These are phyloP conservation scores for Zymoseptoria crescenta DNA, from an alignment of 2,329 filamentous ascomycete genomes.

Conservation along the genomic window DNA sequence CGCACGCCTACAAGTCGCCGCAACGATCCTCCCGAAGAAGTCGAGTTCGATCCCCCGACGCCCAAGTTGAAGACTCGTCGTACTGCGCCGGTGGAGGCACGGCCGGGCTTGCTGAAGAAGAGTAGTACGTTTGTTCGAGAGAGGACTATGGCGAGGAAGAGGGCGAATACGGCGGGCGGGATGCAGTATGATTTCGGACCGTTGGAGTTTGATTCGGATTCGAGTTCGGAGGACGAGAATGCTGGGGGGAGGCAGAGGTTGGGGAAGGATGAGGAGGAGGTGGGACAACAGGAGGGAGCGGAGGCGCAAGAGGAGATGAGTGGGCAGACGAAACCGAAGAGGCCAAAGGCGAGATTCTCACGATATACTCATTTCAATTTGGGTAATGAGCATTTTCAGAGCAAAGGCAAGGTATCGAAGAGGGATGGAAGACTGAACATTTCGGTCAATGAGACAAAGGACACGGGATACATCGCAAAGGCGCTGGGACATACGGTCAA, in stretches of 20 bases:
- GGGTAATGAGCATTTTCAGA: conserved; percentile 57
- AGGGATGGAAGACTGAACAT: conserved; percentile 65
- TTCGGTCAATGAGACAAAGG: conserved; percentile 61
- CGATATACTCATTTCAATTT: conserved; percentile 51
- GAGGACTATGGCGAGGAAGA: neutral
- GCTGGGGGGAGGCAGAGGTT: neutral
- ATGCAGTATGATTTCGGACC: conserved; percentile 12
- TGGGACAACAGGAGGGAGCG: conserved; percentile 1
- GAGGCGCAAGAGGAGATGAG: conserved; percentile 7
- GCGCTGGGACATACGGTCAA: conserved; percentile 58
- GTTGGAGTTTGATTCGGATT: conserved; percentile 23
- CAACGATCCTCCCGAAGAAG: neutral
- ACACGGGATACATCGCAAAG: conserved; percentile 65
- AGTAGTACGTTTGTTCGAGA: conserved; percentile 18
- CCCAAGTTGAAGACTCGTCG: conserved; percentile 9
- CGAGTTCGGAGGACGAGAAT: conserved; percentile 19
- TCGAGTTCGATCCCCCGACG: neutral
- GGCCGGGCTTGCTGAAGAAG: conserved; percentile 8
- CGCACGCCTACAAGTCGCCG: conserved; percentile 5
- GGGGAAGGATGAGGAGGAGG: conserved; percentile 20
- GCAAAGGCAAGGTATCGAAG: conserved; percentile 57
- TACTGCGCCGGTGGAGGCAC: conserved; percentile 12
- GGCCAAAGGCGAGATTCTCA: conserved; percentile 4
- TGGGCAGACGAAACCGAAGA: conserved; percentile 6
- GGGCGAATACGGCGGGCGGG: neutral